These are phyloP conservation scores for Coprinopsis sp. DNA, from an alignment of 768 basidiomycete species.

Conservation along the genomic window DNA sequence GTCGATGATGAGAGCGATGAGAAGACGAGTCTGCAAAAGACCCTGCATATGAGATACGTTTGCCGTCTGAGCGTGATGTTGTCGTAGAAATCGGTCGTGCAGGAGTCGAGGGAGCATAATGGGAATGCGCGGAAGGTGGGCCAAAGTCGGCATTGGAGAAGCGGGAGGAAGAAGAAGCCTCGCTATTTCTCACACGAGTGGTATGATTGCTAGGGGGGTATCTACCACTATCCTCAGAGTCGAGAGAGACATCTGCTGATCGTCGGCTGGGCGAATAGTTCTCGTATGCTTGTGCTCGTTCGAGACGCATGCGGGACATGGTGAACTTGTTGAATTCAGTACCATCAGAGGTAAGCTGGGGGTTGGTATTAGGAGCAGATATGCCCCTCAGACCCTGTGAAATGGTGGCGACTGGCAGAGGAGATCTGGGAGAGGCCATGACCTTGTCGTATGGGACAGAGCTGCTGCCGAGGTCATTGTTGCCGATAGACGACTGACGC, in stretches of 20 bases:
- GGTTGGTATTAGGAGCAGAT: slow-evolving; percentile 82
- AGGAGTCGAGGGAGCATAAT: slow-evolving; percentile 31
- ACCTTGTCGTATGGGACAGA: slow-evolving; percentile 74
- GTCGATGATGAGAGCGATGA: slow-evolving; percentile 45
- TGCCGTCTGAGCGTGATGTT: slow-evolving; percentile 53
- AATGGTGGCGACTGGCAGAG: slow-evolving; percentile 50
- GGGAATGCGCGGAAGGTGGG: slow-evolving; percentile 20
- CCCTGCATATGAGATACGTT: slow-evolving; percentile 42
- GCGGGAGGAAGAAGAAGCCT: slow-evolving; percentile 50
- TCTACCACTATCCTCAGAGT: slow-evolving; percentile 50
- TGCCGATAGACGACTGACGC: slow-evolving; percentile 58
- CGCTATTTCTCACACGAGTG: slow-evolving; percentile 46
- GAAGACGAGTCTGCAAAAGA: too few relatives aligned
- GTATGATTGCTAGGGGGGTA: slow-evolving; percentile 30
- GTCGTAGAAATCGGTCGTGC: slow-evolving; percentile 47
- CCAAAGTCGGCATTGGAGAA: slow-evolving; percentile 56
- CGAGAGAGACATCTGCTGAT: slow-evolving; percentile 55
- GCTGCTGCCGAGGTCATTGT: slow-evolving; percentile 56
- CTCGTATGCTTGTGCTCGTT: slow-evolving; percentile 52
- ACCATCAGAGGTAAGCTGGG: slow-evolving; percentile 66
- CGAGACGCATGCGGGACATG: slow-evolving; percentile 44
- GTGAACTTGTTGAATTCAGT: slow-evolving; percentile 66
- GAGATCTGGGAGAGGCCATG: slow-evolving; percentile 51
- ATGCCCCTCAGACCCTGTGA: slow-evolving; percentile 60
- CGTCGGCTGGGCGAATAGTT: slow-evolving; percentile 29